Percentiles rank a stretch among this genome's conserved stretches.
phyloP scores from a whole-genome alignment of 2,329 filamentous ascomycete genomes.

The Fusarium transvaalense region DNA sequence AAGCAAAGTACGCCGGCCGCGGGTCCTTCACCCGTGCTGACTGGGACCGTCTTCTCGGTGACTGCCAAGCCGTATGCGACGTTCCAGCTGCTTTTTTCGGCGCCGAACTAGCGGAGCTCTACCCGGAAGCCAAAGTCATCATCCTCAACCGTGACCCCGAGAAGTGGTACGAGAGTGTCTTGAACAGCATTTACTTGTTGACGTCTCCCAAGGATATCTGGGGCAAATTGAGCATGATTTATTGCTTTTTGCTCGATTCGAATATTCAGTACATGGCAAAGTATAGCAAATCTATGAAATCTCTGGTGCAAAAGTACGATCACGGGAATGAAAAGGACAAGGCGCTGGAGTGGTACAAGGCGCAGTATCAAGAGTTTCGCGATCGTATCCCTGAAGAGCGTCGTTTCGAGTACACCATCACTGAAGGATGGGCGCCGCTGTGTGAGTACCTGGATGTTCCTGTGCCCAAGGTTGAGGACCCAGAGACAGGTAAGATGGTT shows the following conservation, averaged over 20 bases:
- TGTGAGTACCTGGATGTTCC: constrained; percentile 56
- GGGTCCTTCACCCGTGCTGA: constrained; percentile 54
- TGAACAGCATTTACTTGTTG: constrained; percentile 51
- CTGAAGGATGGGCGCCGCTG: constrained; percentile 58
- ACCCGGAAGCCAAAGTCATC: constrained; percentile 55
- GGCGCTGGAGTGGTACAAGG: constrained; percentile 55
- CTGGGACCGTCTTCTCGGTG: constrained; percentile 61
- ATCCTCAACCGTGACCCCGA: constrained; percentile 58
- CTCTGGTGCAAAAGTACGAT: constrained; percentile 48
- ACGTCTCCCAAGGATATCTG: constrained; percentile 37
- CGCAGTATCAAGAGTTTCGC: constrained; percentile 54
- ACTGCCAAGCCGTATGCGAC: constrained; percentile 65
- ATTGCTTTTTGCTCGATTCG: constrained; percentile 49
- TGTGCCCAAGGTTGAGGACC: constrained; percentile 52
- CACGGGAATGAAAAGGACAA: constrained; percentile 53
- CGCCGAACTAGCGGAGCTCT: constrained; percentile 52
- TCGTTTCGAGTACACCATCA: constrained; percentile 56
- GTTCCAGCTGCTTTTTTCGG: constrained; percentile 67
- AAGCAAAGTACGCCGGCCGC: constrained; percentile 51
- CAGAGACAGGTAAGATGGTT: constrained; percentile 48
- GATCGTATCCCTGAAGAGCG: constrained; percentile 51
- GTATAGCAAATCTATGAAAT: constrained; percentile 48
- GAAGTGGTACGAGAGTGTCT: constrained; percentile 50
- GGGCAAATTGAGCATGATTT: constrained; percentile 48
- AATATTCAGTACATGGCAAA: constrained; percentile 41